Conservation (phyloP, 768 basidiomycete genomes). For the Mycena venus region DNA sequence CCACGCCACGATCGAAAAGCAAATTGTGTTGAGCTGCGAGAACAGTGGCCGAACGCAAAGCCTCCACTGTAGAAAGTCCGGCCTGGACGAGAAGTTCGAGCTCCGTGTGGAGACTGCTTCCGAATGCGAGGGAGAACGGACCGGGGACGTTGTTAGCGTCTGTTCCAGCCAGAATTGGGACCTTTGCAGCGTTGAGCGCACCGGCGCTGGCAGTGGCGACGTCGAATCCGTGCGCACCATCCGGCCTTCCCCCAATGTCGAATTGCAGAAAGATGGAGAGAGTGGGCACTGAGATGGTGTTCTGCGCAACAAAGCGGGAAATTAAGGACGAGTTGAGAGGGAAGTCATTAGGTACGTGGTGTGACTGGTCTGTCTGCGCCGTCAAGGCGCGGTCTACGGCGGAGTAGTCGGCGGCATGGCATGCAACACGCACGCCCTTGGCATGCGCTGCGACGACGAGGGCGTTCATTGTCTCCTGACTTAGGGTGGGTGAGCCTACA, state of each 20-base stretch:
- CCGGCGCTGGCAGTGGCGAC: background rate
- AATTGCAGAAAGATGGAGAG: background rate
- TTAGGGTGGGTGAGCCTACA: background rate
- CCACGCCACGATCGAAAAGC: no score
- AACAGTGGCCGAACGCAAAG: constrained; percentile 17
- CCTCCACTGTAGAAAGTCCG: constrained; percentile 19
- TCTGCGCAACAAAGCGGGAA: background rate
- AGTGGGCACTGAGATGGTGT: background rate
- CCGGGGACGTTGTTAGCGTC: background rate
- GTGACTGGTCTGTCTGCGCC: background rate
- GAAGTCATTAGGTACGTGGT: background rate
- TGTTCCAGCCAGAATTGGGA: constrained; percentile 10
- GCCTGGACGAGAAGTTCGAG: constrained; percentile 21
- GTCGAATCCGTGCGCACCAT: background rate
- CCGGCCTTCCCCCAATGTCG: background rate
- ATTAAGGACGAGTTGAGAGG: background rate
- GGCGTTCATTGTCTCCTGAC: constrained; percentile 15
- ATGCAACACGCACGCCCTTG: background rate
- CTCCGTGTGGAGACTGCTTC: constrained; percentile 9
- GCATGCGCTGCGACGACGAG: constrained; percentile 8
- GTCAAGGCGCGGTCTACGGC: background rate
- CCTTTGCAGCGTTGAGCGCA: background rate
- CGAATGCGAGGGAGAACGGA: constrained; percentile 7
- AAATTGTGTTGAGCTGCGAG: background rate
- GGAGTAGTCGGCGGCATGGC: constrained; percentile 12